phyloP scores from a whole-genome alignment of 192 early-diverging fungal species.

The Oehlia diaphana region DNA sequence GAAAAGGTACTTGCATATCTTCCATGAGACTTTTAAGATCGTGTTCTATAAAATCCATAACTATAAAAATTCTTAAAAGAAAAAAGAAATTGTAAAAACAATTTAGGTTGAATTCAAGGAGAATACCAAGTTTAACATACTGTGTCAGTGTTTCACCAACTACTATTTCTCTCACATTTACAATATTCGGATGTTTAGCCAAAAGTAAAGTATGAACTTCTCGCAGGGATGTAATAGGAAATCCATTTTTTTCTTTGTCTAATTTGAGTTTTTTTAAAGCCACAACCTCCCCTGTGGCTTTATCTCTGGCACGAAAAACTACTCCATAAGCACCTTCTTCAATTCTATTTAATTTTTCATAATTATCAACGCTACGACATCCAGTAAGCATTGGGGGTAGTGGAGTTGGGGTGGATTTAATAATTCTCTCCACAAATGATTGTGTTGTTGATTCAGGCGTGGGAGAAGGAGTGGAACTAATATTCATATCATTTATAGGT shows the following conservation, averaged over 20 bases:
- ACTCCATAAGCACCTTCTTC: conserved; percentile 97
- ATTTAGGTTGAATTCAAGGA: background rate
- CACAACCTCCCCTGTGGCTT: conserved; percentile 70
- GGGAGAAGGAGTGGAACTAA: background rate
- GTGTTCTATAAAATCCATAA: conserved; percentile 98
- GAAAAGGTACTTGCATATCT: conserved; percentile 74
- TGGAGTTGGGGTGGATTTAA: conserved; percentile 24
- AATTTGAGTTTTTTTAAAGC: conserved; percentile 59
- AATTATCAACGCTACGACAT: conserved; percentile 79
- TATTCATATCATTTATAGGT: background rate
- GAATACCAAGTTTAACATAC: conserved; percentile 37
- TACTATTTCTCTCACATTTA: conserved; percentile 78
- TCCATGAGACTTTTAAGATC: conserved; percentile 92
- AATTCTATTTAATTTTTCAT: conserved; percentile 94
- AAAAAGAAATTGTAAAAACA: background rate
- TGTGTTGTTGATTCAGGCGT: conserved; percentile 4
- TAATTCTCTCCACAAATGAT: background rate
- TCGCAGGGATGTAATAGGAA: conserved; percentile 76
- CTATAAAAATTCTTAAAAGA: conserved; percentile 80
- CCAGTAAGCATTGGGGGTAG: conserved; percentile 49
- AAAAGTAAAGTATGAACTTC: conserved; percentile 75
- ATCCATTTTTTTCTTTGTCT: conserved; percentile 66
- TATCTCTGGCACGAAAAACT: conserved; percentile 89
- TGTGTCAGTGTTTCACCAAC: conserved; percentile 63
- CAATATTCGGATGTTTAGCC: conserved; percentile 83